Evolutionary conservation across 768 basidiomycete species (phyloP), one percentile per base, ranked within the genome.

Genomic region (Candolleomyces eurysporus): DNA sequence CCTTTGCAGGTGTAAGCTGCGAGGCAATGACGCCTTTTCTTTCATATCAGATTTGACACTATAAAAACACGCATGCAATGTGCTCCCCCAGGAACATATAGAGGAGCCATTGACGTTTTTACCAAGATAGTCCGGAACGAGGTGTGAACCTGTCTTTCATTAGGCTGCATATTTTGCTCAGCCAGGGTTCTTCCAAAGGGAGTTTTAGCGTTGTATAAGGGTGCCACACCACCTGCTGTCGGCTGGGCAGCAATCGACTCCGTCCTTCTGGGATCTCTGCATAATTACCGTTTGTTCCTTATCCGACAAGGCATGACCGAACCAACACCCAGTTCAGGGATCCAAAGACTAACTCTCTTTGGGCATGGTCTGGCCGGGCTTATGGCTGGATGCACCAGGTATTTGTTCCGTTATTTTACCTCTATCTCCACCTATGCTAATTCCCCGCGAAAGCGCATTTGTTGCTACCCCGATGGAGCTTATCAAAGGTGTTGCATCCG

Each of bases 391-490:
- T 76, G 82, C 69, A 91, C 90, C 4, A 90, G 89, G 83, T 88
- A 68, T 62, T 71, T 56, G 19, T 26, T 48, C 21, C 21, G 26
- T 19, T 16, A 42, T 6, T 36, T 36, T 36, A 36, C 31, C 32
- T 22, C 22, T 55, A 19, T 17, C 11, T 52, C 26, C 21, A 30
- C 13, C 49, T 42, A 21, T n/a, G 14, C 59, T 50, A 36, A 42
- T 57, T 31, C 60, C 61, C 61, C 17, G 32, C 57, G 57, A 36
- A 50, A 91, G 89, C 67, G 84, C 89, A 13, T 59, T 87, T 17
- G 72, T 92, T 30, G 90, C 91, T 5, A 91, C 89, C 14, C 91
- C 91, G 0, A 82, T 92, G 42, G 92, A 94, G 70, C 80, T 87
- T 58, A 75, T 94, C 62, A 94, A 94, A 82, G 86, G 87, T 81